These are phyloP conservation scores for Bodo saltans DNA, from an alignment of 78 protist genomes.

Conservation along the genomic window DNA sequence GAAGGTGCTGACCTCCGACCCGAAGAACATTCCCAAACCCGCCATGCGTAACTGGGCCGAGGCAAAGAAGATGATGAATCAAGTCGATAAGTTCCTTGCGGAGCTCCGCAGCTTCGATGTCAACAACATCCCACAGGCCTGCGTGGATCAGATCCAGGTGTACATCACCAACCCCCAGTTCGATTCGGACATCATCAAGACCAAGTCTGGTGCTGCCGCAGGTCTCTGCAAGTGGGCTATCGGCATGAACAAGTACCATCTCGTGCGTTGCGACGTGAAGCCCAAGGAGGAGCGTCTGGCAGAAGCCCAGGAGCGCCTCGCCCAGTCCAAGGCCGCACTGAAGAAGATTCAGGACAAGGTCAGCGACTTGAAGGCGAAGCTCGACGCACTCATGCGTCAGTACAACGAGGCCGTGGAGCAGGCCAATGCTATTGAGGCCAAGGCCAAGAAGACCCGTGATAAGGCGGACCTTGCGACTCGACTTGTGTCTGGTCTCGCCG, in stretches of 20 bases:
- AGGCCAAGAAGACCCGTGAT: constrained; percentile 49
- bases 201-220: constrained; percentile 62
- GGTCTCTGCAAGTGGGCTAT: constrained; percentile 64
- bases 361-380: constrained; percentile 45
- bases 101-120: constrained; percentile 43
- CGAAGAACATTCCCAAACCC: constrained; percentile 30
- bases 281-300: constrained; percentile 50
- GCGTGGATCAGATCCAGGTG: constrained; percentile 19
- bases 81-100: constrained; percentile 15
- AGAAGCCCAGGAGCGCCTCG: constrained; percentile 32
- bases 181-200: constrained; percentile 34
- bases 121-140: constrained; percentile 56
- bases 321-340: constrained; percentile 28
- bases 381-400: constrained; percentile 31
- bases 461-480: constrained; percentile 46
- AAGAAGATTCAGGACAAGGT: constrained; percentile 49
- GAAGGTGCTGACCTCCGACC: constrained; percentile 40
- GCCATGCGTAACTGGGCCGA: constrained; percentile 46
- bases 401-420: constrained; percentile 39
- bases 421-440: constrained; percentile 45
- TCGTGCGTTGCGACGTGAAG: constrained; percentile 45
- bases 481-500: constrained; percentile 37
- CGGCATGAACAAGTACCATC: constrained; percentile 50
- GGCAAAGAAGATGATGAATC: constrained; percentile 64
- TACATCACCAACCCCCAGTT: constrained; percentile 37